phyloP scores from a whole-genome alignment of 2,329 filamentous ascomycete species.

The Triangularia verruculosa region DNA sequence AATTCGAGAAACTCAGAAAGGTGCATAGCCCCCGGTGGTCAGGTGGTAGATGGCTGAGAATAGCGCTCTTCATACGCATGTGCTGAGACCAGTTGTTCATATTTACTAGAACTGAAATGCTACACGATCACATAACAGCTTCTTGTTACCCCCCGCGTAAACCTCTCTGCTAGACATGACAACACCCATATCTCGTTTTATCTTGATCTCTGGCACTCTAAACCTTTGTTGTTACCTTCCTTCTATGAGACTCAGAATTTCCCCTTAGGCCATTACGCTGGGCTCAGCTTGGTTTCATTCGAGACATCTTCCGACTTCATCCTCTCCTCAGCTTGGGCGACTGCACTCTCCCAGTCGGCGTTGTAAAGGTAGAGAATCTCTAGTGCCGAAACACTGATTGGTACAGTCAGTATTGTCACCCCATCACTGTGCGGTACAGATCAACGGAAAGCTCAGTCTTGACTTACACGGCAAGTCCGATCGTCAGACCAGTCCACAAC shows the following conservation, averaged over 20 bases:
- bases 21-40: too few species aligned
- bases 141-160: too few species aligned
- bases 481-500: constrained; percentile 62
- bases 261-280: background rate
- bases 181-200: too few species aligned
- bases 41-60: too few species aligned
- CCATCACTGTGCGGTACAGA: background rate
- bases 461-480: constrained; percentile 52
- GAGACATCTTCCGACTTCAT: constrained; percentile 17
- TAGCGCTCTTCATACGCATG: too few species aligned
- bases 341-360: constrained; percentile 23
- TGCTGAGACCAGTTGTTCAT: too few species aligned
- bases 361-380: constrained; percentile 22
- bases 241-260: too few species aligned
- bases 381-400: constrained; percentile 13
- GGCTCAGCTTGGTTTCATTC: background rate
- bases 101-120: too few species aligned
- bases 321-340: constrained; percentile 18
- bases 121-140: too few species aligned
- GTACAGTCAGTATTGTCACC: background rate
- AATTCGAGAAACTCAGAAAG: too few species aligned
- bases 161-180: too few species aligned
- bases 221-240: background rate
- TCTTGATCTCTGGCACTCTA: too few species aligned
- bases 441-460: background rate